Conservation (phyloP, 129 eudicot genomes). For the Helianthus tuberosus region DNA sequence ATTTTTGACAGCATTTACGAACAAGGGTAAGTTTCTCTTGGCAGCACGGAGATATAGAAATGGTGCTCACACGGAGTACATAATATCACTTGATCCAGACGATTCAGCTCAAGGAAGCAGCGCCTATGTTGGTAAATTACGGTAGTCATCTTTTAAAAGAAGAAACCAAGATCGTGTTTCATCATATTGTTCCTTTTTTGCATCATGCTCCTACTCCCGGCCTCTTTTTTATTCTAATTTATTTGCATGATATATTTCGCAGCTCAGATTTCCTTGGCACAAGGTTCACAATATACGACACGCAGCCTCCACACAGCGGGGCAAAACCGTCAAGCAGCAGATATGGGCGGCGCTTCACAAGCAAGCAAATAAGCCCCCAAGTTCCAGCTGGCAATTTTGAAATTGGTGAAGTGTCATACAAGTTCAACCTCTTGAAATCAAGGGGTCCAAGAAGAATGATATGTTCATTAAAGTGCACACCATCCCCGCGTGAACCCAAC, state of each 20-base stretch:
- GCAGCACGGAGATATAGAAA: constrained; percentile 83
- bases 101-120: constrained; percentile 84
- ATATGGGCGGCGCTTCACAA: constrained; percentile 66
- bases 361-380: constrained; percentile 90
- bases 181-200: neutral
- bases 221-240: neutral
- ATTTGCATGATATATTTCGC: constrained; percentile 13
- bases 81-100: constrained; percentile 78
- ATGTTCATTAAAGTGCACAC: constrained; percentile 56
- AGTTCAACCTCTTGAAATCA: constrained; percentile 81
- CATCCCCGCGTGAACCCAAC: constrained; percentile 7
- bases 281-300: constrained; percentile 73
- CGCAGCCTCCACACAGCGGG: constrained; percentile 74
- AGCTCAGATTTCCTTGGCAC: constrained; percentile 96
- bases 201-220: neutral
- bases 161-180: neutral
- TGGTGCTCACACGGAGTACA: constrained; percentile 73
- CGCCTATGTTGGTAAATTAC: constrained; percentile 77
- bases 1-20: constrained; percentile 62
- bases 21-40: constrained; percentile 80
- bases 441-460: constrained; percentile 93
- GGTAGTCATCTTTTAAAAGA: constrained; percentile 45
- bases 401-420: constrained; percentile 75
- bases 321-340: constrained; percentile 74
- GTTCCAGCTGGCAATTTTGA: constrained; percentile 76